These are phyloP conservation scores for Albatrellus sp. DNA, from an alignment of 1,284 basidiomycete genomes.

Conservation along the genomic window DNA sequence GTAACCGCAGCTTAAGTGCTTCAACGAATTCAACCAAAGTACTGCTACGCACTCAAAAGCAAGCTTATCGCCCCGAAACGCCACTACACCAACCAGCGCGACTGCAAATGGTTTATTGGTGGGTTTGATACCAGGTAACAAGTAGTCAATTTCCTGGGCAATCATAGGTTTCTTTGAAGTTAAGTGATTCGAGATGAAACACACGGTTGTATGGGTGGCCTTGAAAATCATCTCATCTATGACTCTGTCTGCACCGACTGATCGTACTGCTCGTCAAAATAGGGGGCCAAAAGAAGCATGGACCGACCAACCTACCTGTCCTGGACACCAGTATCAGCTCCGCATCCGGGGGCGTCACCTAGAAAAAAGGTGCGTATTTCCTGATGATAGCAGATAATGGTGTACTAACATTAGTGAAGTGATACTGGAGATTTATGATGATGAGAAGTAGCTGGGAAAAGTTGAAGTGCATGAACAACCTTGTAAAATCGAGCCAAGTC, in stretches of 20 bases:
- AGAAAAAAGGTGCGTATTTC: conserved; percentile 1
- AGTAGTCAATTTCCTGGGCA: conserved; percentile 34
- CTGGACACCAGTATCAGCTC: conserved; percentile 31
- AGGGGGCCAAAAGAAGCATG: neutral
- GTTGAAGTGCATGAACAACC: conserved; percentile 12
- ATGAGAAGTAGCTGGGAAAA: neutral
- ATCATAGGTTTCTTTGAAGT: conserved; percentile 2
- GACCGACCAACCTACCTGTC: conserved; percentile 23
- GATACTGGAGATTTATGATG: conserved; percentile 18
- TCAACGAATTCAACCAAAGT: neutral
- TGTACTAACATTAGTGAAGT: conserved; percentile 26
- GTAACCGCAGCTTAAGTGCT: neutral
- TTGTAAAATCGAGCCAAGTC: conserved; percentile 33
- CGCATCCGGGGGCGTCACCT: conserved; percentile 29
- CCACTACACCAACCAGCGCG: conserved; percentile 37
- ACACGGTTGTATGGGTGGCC: conserved; percentile 29
- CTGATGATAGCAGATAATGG: neutral
- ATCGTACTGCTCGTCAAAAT: neutral
- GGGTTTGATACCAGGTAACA: conserved; percentile 34
- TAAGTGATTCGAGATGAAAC: conserved; percentile 3
- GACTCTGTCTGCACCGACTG: conserved; percentile 33
- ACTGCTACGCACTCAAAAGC: conserved; percentile 33
- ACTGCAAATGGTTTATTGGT: conserved; percentile 31
- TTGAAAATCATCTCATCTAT: conserved; percentile 37
- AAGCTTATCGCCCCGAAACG: conserved; percentile 38